These are phyloP conservation scores for Zopfochytrium polystomum DNA, from an alignment of 371 early-diverging fungal genomes.

Conservation along the genomic window DNA sequence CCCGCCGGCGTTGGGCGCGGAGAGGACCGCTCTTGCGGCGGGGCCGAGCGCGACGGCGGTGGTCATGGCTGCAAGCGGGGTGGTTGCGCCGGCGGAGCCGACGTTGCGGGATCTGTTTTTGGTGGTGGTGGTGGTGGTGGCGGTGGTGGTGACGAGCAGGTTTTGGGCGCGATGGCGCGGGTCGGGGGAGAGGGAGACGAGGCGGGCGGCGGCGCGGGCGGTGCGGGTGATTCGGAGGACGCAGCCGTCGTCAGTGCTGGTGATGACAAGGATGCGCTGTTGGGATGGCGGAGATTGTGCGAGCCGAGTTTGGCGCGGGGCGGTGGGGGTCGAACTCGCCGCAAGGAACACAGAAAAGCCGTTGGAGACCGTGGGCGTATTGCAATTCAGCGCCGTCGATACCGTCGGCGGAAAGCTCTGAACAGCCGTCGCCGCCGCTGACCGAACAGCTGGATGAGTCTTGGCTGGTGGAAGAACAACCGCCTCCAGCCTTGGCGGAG, in stretches of 20 bases:
- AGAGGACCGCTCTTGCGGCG: constrained; percentile 15
- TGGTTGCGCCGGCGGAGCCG: background rate
- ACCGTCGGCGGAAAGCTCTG: background rate
- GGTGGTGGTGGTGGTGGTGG: background rate
- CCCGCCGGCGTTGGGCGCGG: constrained; percentile 32
- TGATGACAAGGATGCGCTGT: no score
- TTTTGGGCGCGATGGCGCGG: constrained; percentile 1
- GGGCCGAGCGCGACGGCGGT: background rate
- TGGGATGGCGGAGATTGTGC: no score
- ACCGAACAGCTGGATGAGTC: no score
- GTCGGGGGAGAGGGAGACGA: background rate
- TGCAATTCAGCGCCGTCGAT: constrained; percentile 6
- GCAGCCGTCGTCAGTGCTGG: constrained; percentile 9
- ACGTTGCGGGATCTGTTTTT: background rate
- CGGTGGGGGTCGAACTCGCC: constrained; percentile 16
- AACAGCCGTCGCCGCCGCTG: background rate
- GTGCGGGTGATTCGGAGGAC: constrained; percentile 10
- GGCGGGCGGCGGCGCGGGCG: constrained; percentile 2
- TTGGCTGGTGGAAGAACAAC: background rate
- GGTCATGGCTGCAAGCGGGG: background rate
- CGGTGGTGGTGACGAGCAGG: constrained; percentile 11
- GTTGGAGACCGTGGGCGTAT: background rate
- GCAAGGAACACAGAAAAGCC: background rate
- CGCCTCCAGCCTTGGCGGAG: background rate
- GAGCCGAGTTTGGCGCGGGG: no score